A percentile compares a stretch with the other conserved stretches of the same genome.
Evolutionary conservation across 1,139 yeast genomes (phyloP).

Genomic region (Starmera stellimalicola): DNA sequence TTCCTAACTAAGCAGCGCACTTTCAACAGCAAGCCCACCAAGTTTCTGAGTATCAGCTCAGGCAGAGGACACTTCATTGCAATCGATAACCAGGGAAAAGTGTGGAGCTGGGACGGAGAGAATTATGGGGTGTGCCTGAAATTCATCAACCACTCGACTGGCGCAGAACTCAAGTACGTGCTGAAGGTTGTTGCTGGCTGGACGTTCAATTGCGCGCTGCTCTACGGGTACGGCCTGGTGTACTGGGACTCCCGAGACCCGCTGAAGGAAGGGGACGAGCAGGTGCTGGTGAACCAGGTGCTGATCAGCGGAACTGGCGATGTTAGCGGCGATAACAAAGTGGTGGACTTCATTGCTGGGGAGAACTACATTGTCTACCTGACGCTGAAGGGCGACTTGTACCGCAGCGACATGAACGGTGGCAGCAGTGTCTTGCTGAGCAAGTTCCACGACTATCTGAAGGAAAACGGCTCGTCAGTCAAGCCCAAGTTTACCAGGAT

Average conservation of each 20-base stretch:
- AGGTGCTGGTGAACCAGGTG: conserved; percentile 30
- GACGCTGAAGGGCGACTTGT: conserved; percentile 35
- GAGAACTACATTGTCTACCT: conserved; percentile 43
- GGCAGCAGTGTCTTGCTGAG: conserved; percentile 19
- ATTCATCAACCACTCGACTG: conserved; percentile 24
- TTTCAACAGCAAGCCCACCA: conserved; percentile 12
- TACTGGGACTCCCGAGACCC: conserved; percentile 47
- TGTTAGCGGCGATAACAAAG: conserved; percentile 22
- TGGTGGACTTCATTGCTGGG: conserved; percentile 51
- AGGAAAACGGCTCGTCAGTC: conserved; percentile 4
- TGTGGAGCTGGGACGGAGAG: conserved; percentile 59
- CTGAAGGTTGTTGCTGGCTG: conserved; percentile 59
- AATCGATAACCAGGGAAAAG: conserved; percentile 37
- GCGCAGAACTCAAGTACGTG: conserved; percentile 20
- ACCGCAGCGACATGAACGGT: conserved; percentile 24
- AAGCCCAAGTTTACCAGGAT: conserved; percentile 32
- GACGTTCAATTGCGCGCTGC: conserved; percentile 47
- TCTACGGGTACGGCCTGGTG: conserved; percentile 44
- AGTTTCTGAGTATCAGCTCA: conserved; percentile 43
- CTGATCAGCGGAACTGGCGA: conserved; percentile 32
- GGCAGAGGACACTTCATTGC: conserved; percentile 65
- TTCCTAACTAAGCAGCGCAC: background rate
- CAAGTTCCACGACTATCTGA: conserved; percentile 10
- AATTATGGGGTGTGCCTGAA: conserved; percentile 37
- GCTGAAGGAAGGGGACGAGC: conserved; percentile 19